Percentiles rank a stretch among this genome's conserved stretches.
These are phyloP conservation scores for Amylocystis lapponica DNA, from an alignment of 768 basidiomycete genomes.

Conservation along the genomic window DNA sequence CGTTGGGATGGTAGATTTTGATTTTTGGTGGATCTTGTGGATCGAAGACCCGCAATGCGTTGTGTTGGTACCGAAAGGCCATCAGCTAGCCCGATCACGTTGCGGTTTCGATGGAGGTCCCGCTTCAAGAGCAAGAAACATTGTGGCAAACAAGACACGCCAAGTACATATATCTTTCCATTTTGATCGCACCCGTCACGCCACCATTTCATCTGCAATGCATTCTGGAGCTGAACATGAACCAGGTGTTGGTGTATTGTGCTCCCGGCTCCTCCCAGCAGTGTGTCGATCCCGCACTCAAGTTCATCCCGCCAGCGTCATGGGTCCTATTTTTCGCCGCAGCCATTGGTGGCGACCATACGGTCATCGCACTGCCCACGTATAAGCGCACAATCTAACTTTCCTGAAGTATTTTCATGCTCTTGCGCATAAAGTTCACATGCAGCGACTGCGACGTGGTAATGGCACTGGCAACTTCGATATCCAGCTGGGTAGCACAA, in stretches of 20 bases:
- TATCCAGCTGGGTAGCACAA: constrained; percentile 38
- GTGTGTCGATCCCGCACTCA: constrained; percentile 64
- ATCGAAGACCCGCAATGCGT: too few species aligned
- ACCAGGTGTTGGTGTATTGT: constrained; percentile 68
- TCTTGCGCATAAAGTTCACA: constrained; percentile 65
- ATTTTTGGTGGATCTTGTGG: too few species aligned
- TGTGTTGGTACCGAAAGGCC: too few species aligned
- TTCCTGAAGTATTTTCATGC: constrained; percentile 70
- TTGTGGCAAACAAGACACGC: too few species aligned
- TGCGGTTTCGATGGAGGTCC: too few species aligned
- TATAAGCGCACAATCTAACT: constrained; percentile 84
- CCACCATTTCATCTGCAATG: too few species aligned
- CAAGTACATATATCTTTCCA: too few species aligned
- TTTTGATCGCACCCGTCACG: too few species aligned
- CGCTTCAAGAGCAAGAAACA: too few species aligned
- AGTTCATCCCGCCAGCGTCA: constrained; percentile 66
- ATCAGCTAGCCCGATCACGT: too few species aligned
- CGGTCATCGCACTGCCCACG: constrained; percentile 61
- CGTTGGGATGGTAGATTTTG: too few species aligned
- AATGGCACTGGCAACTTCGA: constrained; percentile 38
- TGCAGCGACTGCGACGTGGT: constrained; percentile 53
- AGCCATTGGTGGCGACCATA: constrained; percentile 13
- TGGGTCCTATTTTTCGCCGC: constrained; percentile 55
- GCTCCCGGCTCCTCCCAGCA: constrained; percentile 53
- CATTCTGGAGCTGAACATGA: constrained; percentile 61